Conservation (phyloP, 163 green algal species). For the Botryococcus braunii region DNA sequence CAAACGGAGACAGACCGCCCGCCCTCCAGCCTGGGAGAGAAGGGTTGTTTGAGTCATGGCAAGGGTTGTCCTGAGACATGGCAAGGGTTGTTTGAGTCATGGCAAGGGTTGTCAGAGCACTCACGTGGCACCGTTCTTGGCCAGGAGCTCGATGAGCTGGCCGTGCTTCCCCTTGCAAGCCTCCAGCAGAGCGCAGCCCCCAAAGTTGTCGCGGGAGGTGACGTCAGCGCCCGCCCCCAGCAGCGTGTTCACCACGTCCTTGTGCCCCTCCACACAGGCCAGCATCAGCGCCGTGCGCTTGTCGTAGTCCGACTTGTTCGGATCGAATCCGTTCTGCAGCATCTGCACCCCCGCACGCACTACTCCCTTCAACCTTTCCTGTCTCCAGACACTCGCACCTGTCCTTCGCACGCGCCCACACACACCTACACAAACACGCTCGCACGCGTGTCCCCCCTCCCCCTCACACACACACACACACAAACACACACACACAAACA, state of each 20-base stretch:
- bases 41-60: no score
- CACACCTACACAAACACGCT: background rate
- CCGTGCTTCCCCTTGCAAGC: constrained; percentile 30
- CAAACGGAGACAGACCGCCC: no score
- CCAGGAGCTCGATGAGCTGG: constrained; percentile 15
- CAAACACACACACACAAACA: no score
- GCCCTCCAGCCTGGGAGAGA: no score
- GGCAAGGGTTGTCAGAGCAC: background rate
- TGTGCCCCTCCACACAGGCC: constrained; percentile 23
- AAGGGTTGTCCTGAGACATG: no score
- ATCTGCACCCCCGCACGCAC: constrained; percentile 15
- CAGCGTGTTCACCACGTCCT: constrained; percentile 18
- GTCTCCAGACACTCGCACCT: background rate
- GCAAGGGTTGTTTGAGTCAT: no score
- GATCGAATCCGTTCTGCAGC: constrained; percentile 36
- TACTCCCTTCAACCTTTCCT: background rate
- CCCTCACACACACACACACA: no score
- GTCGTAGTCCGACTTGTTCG: constrained; percentile 37
- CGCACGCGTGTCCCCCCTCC: background rate
- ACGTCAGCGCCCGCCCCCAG: constrained; percentile 19
- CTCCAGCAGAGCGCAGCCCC: constrained; percentile 23
- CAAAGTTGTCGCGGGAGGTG: constrained; percentile 18
- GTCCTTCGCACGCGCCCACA: no score
- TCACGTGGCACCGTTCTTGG: constrained; percentile 5
- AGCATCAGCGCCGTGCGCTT: constrained; percentile 42